Percentiles rank a stretch among this genome's conserved stretches.
Conservation (phyloP, 225 moss, liverwort and hornwort genomes). For the Sphagnum tenellum region DNA sequence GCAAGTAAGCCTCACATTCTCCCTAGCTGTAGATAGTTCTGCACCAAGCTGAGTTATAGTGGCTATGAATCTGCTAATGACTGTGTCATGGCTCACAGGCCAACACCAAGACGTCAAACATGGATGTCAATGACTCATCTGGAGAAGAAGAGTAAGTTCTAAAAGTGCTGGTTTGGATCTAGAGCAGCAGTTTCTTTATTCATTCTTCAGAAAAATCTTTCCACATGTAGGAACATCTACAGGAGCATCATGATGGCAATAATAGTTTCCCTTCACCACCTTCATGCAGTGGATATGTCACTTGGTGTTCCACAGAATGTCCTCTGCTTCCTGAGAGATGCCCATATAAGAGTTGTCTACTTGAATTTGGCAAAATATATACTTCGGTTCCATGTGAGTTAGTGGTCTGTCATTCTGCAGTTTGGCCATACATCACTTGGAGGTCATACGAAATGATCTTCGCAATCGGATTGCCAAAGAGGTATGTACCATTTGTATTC, state of each 20-base stretch:
- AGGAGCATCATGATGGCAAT: too few species aligned
- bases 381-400: too few species aligned
- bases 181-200: too few species aligned
- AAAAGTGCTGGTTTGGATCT: too few species aligned
- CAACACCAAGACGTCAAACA: constrained; percentile 35
- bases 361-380: too few species aligned
- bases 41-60: not conserved
- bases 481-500: constrained; percentile 20
- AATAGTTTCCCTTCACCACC: too few species aligned
- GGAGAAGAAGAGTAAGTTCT: constrained; percentile 38
- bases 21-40: not conserved
- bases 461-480: constrained; percentile 82
- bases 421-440: constrained; percentile 78
- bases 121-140: constrained; percentile 40
- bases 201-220: too few species aligned
- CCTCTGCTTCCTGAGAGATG: too few species aligned
- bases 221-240: too few species aligned
- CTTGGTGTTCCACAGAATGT: too few species aligned
- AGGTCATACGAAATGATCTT: constrained; percentile 82
- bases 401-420: constrained; percentile 21
- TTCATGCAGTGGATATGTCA: too few species aligned
- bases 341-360: too few species aligned
- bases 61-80: constrained; percentile 1
- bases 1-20: not conserved
- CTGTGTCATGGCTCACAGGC: constrained; percentile 28